phyloP scores from a whole-genome alignment of 305 asterid species.

The Withania somnifera region DNA sequence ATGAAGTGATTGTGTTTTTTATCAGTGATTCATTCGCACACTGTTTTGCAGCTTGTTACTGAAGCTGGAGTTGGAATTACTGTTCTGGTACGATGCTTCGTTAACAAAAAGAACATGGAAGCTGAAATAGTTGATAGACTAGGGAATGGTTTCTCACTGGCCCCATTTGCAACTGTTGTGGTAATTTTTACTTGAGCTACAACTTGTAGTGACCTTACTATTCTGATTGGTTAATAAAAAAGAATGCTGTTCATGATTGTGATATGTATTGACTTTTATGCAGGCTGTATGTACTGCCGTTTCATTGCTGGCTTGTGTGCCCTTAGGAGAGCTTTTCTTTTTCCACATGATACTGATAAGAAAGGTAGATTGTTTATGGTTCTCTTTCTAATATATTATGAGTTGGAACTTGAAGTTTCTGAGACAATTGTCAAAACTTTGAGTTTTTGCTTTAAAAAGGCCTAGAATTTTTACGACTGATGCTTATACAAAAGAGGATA shows the following conservation, averaged over 20 bases:
- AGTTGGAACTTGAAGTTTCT: background rate
- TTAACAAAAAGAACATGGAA: slow-evolving; percentile 56
- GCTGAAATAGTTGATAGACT: slow-evolving; percentile 82
- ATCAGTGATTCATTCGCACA: slow-evolving; percentile 15
- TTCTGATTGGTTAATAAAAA: background rate
- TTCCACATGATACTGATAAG: slow-evolving; percentile 87
- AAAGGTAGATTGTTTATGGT: slow-evolving; percentile 42
- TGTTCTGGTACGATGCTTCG: slow-evolving; percentile 84
- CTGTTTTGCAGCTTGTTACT: slow-evolving; percentile 50
- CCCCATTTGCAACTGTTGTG: slow-evolving; percentile 97
- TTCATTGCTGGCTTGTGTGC: slow-evolving; percentile 82
- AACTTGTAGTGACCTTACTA: background rate
- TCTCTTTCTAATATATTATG: background rate
- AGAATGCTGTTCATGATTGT: background rate
- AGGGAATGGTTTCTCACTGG: slow-evolving; percentile 95
- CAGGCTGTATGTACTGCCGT: slow-evolving; percentile 89
- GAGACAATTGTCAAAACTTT: background rate
- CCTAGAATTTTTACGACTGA: background rate
- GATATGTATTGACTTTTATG: slow-evolving; percentile 8
- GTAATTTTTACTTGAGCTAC: slow-evolving; percentile 26
- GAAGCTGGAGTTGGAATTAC: slow-evolving; percentile 89
- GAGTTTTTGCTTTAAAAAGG: background rate
- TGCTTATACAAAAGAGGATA: background rate
- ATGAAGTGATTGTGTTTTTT: slow-evolving; percentile 4
- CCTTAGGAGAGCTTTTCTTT: slow-evolving; percentile 94